Percentiles rank a stretch among this genome's conserved stretches.
phyloP scores from a whole-genome alignment of 2,329 filamentous ascomycete genomes.

The Spiromastix sp. region DNA sequence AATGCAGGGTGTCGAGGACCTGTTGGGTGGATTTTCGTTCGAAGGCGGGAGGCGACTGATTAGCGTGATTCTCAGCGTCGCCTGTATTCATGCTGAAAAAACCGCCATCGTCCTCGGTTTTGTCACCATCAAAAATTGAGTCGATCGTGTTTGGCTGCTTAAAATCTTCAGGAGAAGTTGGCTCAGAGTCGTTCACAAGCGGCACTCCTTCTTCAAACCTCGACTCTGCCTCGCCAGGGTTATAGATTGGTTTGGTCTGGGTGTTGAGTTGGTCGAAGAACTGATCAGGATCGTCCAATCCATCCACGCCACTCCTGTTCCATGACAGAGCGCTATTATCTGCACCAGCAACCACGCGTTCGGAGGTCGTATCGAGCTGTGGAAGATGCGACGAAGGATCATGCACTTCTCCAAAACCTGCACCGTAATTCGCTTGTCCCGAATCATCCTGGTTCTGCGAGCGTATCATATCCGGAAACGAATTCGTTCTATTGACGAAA shows the following conservation, averaged over 20 bases:
- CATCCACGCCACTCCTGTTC: constrained; percentile 39
- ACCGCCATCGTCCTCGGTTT: constrained; percentile 25
- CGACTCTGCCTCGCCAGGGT: constrained; percentile 38
- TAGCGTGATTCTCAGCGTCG: constrained; percentile 9
- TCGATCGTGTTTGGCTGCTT: constrained; percentile 18
- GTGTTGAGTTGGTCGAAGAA: constrained; percentile 49
- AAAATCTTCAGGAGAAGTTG: constrained; percentile 16
- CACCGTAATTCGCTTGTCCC: background rate
- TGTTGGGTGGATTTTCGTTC: constrained; percentile 62
- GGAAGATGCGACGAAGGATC: background rate
- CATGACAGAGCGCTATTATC: constrained; percentile 19
- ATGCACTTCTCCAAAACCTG: background rate
- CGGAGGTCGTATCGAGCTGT: background rate
- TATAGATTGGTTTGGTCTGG: constrained; percentile 29
- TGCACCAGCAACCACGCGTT: constrained; percentile 1
- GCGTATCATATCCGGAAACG: constrained; percentile 9
- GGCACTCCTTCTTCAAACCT: constrained; percentile 63
- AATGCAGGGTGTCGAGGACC: constrained; percentile 45
- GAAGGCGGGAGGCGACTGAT: constrained; percentile 27
- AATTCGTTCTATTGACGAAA: constrained; percentile 11
- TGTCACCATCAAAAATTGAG: constrained; percentile 28
- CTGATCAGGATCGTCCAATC: constrained; percentile 42
- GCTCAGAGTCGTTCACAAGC: constrained; percentile 38
- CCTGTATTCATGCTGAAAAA: constrained; percentile 24
- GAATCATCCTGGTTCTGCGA: background rate